phyloP scores from a whole-genome alignment of 345 rosid species.

The Reutealis trisperma region DNA sequence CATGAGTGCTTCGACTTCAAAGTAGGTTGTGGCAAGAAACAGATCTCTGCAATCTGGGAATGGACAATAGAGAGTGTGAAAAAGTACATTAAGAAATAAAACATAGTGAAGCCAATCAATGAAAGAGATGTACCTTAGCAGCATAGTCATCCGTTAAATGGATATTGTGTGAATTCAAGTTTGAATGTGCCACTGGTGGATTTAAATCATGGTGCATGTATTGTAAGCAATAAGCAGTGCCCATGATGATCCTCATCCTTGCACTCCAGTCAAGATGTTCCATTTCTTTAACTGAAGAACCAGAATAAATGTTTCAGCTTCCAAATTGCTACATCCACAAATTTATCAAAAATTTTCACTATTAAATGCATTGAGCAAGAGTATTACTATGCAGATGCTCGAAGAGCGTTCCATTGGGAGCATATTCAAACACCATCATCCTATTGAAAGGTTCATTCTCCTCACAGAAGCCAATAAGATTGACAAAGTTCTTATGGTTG shows the following conservation, averaged over 20 bases:
- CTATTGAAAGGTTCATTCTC: slow-evolving; percentile 87
- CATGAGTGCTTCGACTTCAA: slow-evolving; percentile 33
- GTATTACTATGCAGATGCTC: slow-evolving; percentile 87
- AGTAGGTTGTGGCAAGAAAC: slow-evolving; percentile 34
- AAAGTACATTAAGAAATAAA: neutral
- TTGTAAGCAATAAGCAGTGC: slow-evolving; percentile 84
- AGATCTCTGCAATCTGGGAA: slow-evolving; percentile 60
- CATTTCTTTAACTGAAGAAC: slow-evolving; percentile 65
- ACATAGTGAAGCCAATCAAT: neutral
- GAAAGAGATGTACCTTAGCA: slow-evolving; percentile 58
- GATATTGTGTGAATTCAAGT: slow-evolving; percentile 45
- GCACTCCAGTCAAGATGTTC: slow-evolving; percentile 93
- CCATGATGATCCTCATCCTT: slow-evolving; percentile 89
- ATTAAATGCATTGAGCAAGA: slow-evolving; percentile 1
- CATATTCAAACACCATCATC: slow-evolving; percentile 99
- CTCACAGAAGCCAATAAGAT: slow-evolving; percentile 83
- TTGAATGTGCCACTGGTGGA: slow-evolving; percentile 64
- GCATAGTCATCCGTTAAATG: slow-evolving; percentile 90
- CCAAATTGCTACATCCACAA: slow-evolving; percentile 12
- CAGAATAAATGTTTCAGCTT: slow-evolving; percentile 19
- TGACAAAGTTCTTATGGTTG: slow-evolving; percentile 93
- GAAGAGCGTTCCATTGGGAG: slow-evolving; percentile 82
- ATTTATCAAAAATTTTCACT: neutral
- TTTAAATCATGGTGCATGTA: slow-evolving; percentile 88
- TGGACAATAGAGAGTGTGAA: neutral